Evolutionary conservation across 78 protist species (phyloP).

Genomic region (Planoprotostelium fungivorum): DNA sequence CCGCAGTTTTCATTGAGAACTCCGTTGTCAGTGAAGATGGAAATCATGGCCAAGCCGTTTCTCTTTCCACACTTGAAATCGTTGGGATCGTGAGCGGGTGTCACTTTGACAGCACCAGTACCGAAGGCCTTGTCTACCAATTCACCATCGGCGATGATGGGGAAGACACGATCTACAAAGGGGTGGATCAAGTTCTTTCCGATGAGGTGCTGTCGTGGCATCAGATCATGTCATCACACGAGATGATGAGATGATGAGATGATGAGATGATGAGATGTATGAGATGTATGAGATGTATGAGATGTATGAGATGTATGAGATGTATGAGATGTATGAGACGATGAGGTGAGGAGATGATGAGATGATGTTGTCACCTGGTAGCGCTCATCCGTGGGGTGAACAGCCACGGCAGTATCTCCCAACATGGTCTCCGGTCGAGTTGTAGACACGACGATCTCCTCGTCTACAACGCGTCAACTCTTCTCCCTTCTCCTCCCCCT

Average conservation of each 20-base stretch:
- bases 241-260: too few relatives aligned
- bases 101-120: slow-evolving; percentile 96
- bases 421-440: slow-evolving; percentile 99
- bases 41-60: slow-evolving; percentile 82
- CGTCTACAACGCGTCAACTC: slow-evolving; percentile 13
- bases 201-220: slow-evolving; percentile 57
- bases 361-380: slow-evolving; percentile 57
- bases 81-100: slow-evolving; percentile 93
- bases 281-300: too few relatives aligned
- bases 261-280: too few relatives aligned
- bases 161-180: slow-evolving; percentile 68
- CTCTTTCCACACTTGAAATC: slow-evolving; percentile 90
- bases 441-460: slow-evolving; percentile 92
- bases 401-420: slow-evolving; percentile 98
- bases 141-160: slow-evolving; percentile 86
- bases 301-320: too few relatives aligned
- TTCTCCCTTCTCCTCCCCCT: not conserved
- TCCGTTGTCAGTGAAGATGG: slow-evolving; percentile 87
- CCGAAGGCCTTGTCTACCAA: slow-evolving; percentile 92
- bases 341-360: too few relatives aligned
- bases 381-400: slow-evolving; percentile 93
- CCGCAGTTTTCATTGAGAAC: slow-evolving; percentile 68
- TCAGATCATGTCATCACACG: too few relatives aligned
- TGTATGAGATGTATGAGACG: too few relatives aligned
- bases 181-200: slow-evolving; percentile 86